Evolutionary conservation across 306 rosid genomes (phyloP), one percentile per base, ranked within the genome.

Genomic region (Datisca glomerata): DNA sequence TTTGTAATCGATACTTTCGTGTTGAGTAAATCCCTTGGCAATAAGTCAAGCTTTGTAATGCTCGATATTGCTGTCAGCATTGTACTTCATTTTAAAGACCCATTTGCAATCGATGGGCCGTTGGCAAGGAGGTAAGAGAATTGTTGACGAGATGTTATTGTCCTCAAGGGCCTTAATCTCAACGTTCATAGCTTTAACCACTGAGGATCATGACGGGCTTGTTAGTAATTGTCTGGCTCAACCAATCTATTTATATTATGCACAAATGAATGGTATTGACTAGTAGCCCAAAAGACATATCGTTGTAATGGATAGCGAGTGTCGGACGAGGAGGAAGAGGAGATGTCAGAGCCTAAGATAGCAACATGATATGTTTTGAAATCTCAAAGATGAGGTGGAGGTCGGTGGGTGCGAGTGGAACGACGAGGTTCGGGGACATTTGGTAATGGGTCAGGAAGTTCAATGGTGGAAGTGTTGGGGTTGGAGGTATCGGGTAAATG

Each of bases 231-330:
- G 7, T 18, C 2, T 7, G 36, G 50, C 24, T 45, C 50, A 3
- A 45, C 50, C 12, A 24, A 15, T 12, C 4, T 12, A 16, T 6
- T 23, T 7, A 24, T 25, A 15, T 23, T 23, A 16, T 13, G 25
- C 27, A 13, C 12, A 45, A 45, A 45, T 2, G 21, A 45, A 12
- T 1, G 33, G 10, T 45, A 5, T 3, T 2, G 8, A 12, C 12
- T 11, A 13, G 21, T n/a, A 25, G 7, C 5, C 5, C 24, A 25
- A 1, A 35, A 25, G 35, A 45, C n/a, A 16, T 24, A 45, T 16
- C n/a, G n/a, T 2, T 4, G 25, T 11, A 45, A 8, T 7, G 50
- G 50, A 5, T 45, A 45, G 22, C 21, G 23, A 45, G 50, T 45
- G 29, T 21, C 34, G 5, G 14, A n/a, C 22, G 13, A 21, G 35